These are phyloP conservation scores for Circinella minor DNA, from an alignment of 371 early-diverging fungal genomes.

Conservation along the genomic window DNA sequence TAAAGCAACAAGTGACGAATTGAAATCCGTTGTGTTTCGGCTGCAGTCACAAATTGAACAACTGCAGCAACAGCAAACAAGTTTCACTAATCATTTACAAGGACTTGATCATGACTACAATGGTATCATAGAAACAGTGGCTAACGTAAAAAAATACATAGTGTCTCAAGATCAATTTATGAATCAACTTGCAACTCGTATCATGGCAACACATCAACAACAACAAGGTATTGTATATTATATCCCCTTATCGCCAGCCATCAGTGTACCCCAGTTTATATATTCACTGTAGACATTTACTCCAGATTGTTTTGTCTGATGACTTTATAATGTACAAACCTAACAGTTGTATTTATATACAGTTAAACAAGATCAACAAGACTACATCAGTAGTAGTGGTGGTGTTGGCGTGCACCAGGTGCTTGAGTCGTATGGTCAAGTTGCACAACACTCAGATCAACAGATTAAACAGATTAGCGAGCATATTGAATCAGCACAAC, in stretches of 20 bases:
- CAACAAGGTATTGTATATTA: background rate
- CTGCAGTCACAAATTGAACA: conserved; percentile 53
- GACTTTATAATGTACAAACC: background rate
- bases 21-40: conserved; percentile 27
- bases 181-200: background rate
- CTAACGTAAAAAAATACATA: conserved; percentile 55
- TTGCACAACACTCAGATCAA: conserved; percentile 13
- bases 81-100: conserved; percentile 33
- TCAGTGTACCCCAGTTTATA: too few relatives aligned
- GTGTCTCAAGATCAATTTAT: conserved; percentile 52
- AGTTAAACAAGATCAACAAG: background rate
- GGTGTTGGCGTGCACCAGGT: background rate
- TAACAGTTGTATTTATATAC: background rate
- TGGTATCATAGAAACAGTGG: conserved; percentile 56
- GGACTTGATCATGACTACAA: conserved; percentile 55
- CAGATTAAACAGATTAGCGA: conserved; percentile 20
- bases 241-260: background rate
- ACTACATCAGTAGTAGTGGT: background rate
- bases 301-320: background rate
- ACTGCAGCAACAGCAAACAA: conserved; percentile 39
- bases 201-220: background rate
- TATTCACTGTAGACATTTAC: too few relatives aligned
- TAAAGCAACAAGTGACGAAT: conserved; percentile 10
- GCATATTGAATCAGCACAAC: conserved; percentile 17
- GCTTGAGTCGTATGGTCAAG: conserved; percentile 17